Base-by-base conservation (phyloP, 1,284 basidiomycete genomes). In the Puccinia hordei region DNA sequence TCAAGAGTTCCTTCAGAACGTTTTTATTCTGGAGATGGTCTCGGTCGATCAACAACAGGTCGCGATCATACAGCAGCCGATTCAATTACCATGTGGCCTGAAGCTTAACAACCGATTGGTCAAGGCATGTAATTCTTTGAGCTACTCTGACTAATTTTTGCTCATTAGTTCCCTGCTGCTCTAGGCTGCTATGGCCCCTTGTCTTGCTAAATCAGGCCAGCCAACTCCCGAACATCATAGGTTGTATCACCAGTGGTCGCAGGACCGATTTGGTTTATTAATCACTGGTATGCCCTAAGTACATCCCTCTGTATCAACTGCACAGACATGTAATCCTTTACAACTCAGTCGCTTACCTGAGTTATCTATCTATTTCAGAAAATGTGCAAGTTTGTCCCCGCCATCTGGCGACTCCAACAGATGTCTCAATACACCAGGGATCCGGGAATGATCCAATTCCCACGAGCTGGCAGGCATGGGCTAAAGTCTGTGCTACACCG, bases 131-230 rank as follows among this genome's bases (percentile, higher is more conserved):
- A 10, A 24, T 13, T 9, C 15, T 49, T 10, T 49, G 46, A 17
- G 38, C 53, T 41, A 27, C 17, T 49, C 46, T 49, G 13, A 19
- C 17, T 19, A 49, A 24, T 51, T 73, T 55, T 17, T 35, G 15
- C 57, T 61, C 15, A 35, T 73, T n/a, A 46, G 30, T 27, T 53
- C 49, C 22, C 30, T n/a, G 38, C 33, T 73, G 24, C 15, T 27
- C 33, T 35, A 75, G 73, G 53, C 73, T 63, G 55, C 73, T 2
- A 75, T 63, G 57, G 73, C 59, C 38, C 55, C 53, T 38, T 75
- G 57, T 55, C 57, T 75, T 38, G 53, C 73, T 27, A 63, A 75
- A 41, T 44, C 19, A 22, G 55, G 73, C 12, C n/a, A 63, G 33
- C 73, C 73, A 15, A 75, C n/a, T n/a, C 38, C 59, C 27, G 38